Conservation (phyloP, 352 stramenopile species). For the Phytophthora macrochlamydospora region DNA sequence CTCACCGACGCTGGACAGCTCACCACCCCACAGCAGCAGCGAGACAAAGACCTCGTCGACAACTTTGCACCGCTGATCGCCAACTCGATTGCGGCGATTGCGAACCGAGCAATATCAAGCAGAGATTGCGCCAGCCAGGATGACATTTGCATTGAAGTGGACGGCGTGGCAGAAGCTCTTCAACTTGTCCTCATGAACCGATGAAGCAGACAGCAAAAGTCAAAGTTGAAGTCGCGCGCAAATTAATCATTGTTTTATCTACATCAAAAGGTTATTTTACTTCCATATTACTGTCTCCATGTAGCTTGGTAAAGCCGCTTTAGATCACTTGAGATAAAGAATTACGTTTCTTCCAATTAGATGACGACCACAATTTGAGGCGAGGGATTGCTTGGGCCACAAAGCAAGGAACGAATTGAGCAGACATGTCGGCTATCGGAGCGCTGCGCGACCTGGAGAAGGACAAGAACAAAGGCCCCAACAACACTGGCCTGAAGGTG, state of each 20-base stretch:
- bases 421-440: slow-evolving; percentile 82
- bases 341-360: no score
- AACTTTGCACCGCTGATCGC: slow-evolving; percentile 63
- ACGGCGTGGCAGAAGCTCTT: slow-evolving; percentile 34
- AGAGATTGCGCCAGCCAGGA: background rate
- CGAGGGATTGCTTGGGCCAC: slow-evolving; percentile 40
- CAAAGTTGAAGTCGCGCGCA: no score
- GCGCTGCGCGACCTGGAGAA: slow-evolving; percentile 85
- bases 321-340: no score
- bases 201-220: slow-evolving; percentile 20
- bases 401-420: slow-evolving; percentile 25
- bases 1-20: slow-evolving; percentile 48
- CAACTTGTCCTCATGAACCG: slow-evolving; percentile 28
- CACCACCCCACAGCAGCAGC: slow-evolving; percentile 54
- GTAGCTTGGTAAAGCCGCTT: no score
- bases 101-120: slow-evolving; percentile 24
- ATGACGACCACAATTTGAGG: background rate
- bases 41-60: slow-evolving; percentile 54
- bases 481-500: slow-evolving; percentile 67
- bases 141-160: slow-evolving; percentile 20
- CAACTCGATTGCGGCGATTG: slow-evolving; percentile 49
- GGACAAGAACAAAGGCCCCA: slow-evolving; percentile 74
- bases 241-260: no score
- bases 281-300: no score
- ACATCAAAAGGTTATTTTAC: no score